Conservation (phyloP, 2,329 filamentous ascomycete genomes). For the Arthrobotrys sinensis region DNA sequence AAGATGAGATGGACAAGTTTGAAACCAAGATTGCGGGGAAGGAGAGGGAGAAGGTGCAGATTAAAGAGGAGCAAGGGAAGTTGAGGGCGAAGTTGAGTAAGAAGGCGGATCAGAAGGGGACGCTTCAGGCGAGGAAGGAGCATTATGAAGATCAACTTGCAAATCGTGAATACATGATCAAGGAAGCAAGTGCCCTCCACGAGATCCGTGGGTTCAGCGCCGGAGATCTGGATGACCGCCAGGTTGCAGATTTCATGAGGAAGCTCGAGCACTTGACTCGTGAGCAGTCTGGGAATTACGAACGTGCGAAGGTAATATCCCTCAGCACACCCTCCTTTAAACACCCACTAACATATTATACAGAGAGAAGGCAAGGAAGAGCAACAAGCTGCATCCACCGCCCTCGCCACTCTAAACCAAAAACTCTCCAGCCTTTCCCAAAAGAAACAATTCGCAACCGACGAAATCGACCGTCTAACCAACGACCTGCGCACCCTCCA, state of each 20-base stretch:
- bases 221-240: slow-evolving; percentile 79
- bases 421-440: slow-evolving; percentile 81
- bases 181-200: slow-evolving; percentile 81
- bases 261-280: slow-evolving; percentile 80
- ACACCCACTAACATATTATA: slow-evolving; percentile 13
- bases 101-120: slow-evolving; percentile 75
- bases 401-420: slow-evolving; percentile 79
- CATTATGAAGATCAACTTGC: slow-evolving; percentile 86
- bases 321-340: background rate
- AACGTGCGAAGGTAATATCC: slow-evolving; percentile 71
- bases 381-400: slow-evolving; percentile 79
- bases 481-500: slow-evolving; percentile 78
- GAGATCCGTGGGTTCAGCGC: slow-evolving; percentile 85
- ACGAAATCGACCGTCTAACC: slow-evolving; percentile 78
- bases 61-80: slow-evolving; percentile 41
- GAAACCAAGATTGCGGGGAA: slow-evolving; percentile 34
- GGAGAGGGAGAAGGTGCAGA: slow-evolving; percentile 39
- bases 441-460: slow-evolving; percentile 80
- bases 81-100: slow-evolving; percentile 32
- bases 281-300: slow-evolving; percentile 85
- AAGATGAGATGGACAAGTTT: slow-evolving; percentile 56
- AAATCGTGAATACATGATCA: slow-evolving; percentile 80
- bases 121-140: slow-evolving; percentile 86
- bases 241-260: slow-evolving; percentile 83
- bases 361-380: slow-evolving; percentile 79